phyloP scores from a whole-genome alignment of 2,329 filamentous ascomycete species.

The Acephala macrosclerotiorum region DNA sequence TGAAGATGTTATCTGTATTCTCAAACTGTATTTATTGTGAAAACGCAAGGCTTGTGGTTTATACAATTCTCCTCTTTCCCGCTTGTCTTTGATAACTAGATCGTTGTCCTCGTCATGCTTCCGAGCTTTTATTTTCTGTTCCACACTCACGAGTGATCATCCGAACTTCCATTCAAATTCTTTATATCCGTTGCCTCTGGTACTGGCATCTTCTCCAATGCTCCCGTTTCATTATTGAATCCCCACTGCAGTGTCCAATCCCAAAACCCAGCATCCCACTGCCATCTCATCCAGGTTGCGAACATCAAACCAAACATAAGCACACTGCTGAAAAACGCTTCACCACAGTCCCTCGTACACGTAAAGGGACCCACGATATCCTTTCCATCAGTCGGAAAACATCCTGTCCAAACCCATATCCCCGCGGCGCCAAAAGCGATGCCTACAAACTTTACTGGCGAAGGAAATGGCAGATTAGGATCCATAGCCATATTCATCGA shows the following conservation, averaged over 20 bases:
- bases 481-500: neutral
- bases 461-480: neutral
- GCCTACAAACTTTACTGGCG: neutral
- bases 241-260: neutral
- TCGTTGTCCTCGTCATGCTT: neutral
- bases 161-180: neutral
- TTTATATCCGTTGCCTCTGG: neutral
- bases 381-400: neutral
- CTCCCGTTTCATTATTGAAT: neutral
- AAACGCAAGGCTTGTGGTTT: neutral
- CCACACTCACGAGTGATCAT: neutral
- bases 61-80: neutral
- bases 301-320: constrained; percentile 1
- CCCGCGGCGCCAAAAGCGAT: neutral
- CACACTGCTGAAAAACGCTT: neutral
- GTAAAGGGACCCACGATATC: neutral
- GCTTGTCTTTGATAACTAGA: neutral
- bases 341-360: neutral
- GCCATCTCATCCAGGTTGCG: neutral
- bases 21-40: neutral
- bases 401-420: neutral
- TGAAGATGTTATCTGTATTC: neutral
- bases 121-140: neutral
- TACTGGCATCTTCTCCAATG: neutral
- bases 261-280: neutral